Evolutionary conservation across 495 filamentous ascomycete species (phyloP), one percentile per base, ranked within the genome.

Genomic region (Haplographium delicatum): DNA sequence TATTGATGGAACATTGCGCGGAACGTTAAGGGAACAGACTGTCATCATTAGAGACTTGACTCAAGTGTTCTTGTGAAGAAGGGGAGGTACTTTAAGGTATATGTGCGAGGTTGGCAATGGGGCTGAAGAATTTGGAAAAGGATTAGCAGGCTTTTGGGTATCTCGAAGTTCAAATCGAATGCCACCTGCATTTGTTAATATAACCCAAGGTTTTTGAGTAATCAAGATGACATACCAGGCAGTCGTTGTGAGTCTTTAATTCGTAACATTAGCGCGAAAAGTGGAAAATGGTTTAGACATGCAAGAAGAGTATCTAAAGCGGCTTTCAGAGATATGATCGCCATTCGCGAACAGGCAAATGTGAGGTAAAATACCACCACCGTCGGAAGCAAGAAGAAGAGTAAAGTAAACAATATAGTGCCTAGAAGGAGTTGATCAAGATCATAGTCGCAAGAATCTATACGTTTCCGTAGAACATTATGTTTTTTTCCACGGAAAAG

Each of bases 371-470:
- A 99, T 8, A 96, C 94, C 34, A 91, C 75, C 23, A 99, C 87
- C 2, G 93, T 99, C 0, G 93, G 94, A 1, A 97, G 74, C 18
- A 99, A 75, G 64, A 97, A 99, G 72, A 94, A 95, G 1, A 97
- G 78, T 10, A 97, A 76, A 2, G 94, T 96, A 58, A 99, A 99
- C 7, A 99, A 75, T 19, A 97, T 97, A 1, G 93, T 97, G 26
- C 93, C 93, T 11, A 99, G 82, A 5, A 99, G 82, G 3, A 99
- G 82, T 66, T 99, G 94, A 62, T 99, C 93, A 15, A 99, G 84
- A 64, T 96, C 93, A 66, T 99, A 99, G 67, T 99, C 93, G 73
- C 94, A 99, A 30, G 89, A 91, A 63, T 99, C 93, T 56, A 97
- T 96, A 63, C 93, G 89, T 58, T 96, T 96, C 55, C 93, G 83